Base-by-base conservation (phyloP, 2,329 filamentous ascomycete species). In the Sarocladium kiliense region DNA sequence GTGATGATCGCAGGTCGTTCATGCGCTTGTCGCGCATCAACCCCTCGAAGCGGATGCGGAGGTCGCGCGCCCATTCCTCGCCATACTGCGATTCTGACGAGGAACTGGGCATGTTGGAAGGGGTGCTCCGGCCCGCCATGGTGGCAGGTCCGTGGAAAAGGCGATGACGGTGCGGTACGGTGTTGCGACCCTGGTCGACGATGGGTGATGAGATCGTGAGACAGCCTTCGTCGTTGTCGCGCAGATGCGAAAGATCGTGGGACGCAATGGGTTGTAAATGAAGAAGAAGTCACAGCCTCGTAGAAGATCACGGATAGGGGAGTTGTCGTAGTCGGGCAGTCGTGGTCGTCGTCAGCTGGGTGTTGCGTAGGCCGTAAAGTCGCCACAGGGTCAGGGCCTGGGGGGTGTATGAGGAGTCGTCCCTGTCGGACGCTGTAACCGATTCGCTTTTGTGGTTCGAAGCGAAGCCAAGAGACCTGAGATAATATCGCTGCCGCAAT, bases 21-120 rank as follows among this genome's bases (percentile, higher is more conserved):
- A 96, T 85, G 70, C 91, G 84, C 76, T 89, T 92, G 56, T 89
- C 91, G 69, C 89, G 87, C 66, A 97, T 79, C 58, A 96, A 77
- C 60, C 91, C 87, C 68, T 96, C 90, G 70, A 97, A 97, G 66
- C 91, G 88, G 64, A 87, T 76, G 53, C 89, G 87, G 64, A 97
- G 76, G 57, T 91, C 89, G 64, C 84, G 80, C 25, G 91, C 90
- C 85, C 86, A 89, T 65, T 82, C 80, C 66, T 91, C 88, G 66
- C 87, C 86, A 64, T 83, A 81, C 37, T 64, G 70, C 59, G 64
- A 63, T 42, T 65, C 58, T 32, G 61, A 59, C 54, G 65, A 60
- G 34, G 63, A 61, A 55, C 61, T 63, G 19, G 50, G 36, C 42
- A 66, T 61, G 60, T 63, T 62, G 60, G 64, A 64, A 56, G 70